These are phyloP conservation scores for Cercospora zeina DNA, from an alignment of 2,329 filamentous ascomycete genomes.

Conservation along the genomic window DNA sequence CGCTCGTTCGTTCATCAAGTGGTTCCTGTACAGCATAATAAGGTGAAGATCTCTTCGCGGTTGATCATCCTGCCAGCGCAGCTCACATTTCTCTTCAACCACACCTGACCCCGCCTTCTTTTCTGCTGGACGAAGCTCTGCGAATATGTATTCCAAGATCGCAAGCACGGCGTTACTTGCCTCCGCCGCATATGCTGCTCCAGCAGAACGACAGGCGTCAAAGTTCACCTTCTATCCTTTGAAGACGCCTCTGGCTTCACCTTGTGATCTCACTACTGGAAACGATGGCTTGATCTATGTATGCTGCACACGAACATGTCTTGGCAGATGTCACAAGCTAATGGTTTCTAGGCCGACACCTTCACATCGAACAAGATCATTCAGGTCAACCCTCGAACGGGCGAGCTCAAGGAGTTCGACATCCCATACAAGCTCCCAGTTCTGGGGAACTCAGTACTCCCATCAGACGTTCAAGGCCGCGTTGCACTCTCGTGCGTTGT, in stretches of 20 bases:
- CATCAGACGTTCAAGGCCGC: constrained; percentile 22
- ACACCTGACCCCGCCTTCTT: background rate
- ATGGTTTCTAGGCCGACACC: constrained; percentile 25
- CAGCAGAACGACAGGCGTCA: constrained; percentile 22
- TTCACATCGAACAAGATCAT: constrained; percentile 34
- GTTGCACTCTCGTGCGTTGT: constrained; percentile 28
- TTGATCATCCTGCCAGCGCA: background rate
- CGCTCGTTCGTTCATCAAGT: background rate
- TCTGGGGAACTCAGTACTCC: constrained; percentile 25
- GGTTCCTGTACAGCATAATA: constrained; percentile 1
- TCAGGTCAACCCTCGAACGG: constrained; percentile 24
- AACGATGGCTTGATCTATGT: constrained; percentile 28
- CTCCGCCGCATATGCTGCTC: constrained; percentile 18
- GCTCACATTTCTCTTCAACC: background rate
- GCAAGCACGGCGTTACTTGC: constrained; percentile 23
- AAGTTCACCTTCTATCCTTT: constrained; percentile 28
- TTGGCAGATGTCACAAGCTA: background rate
- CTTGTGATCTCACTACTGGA: constrained; percentile 29
- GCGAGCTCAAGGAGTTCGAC: constrained; percentile 26
- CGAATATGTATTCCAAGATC: constrained; percentile 19
- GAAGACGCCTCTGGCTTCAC: constrained; percentile 24
- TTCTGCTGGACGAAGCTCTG: background rate
- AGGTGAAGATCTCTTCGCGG: constrained; percentile 11
- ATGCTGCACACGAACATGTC: background rate
- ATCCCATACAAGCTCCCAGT: constrained; percentile 30